Conservation (phyloP, 768 basidiomycete species). For the Suillus variegatus region DNA sequence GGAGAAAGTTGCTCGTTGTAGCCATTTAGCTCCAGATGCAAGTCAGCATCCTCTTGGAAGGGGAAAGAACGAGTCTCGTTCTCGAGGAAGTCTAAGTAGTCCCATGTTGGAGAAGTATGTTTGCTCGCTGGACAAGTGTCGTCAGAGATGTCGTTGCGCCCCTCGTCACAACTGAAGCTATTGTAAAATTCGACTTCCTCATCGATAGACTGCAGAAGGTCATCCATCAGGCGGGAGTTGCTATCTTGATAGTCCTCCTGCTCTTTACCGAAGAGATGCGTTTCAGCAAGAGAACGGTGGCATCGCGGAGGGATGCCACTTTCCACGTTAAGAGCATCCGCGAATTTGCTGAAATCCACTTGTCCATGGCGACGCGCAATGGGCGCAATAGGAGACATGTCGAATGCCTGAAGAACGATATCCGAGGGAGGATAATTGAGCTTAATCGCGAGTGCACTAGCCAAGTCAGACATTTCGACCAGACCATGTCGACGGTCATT, state of each 20-base stretch:
- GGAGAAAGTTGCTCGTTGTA: neutral
- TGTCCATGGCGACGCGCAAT: neutral
- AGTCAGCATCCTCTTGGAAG: neutral
- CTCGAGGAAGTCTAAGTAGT: neutral
- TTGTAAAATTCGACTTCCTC: slow-evolving; percentile 1
- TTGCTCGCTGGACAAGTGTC: neutral
- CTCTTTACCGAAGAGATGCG: neutral
- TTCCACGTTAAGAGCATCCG: neutral
- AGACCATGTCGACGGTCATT: neutral
- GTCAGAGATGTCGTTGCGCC: neutral
- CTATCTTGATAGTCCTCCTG: neutral
- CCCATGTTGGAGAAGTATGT: neutral
- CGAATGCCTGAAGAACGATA: neutral
- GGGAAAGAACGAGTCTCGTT: neutral
- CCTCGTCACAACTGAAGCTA: neutral
- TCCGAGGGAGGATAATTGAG: neutral
- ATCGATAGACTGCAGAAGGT: neutral
- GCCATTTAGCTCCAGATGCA: neutral
- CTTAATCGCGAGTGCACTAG: neutral
- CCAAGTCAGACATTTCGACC: slow-evolving; percentile 1
- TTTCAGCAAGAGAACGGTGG: neutral
- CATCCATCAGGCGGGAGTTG: neutral
- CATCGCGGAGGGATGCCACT: neutral
- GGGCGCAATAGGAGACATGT: neutral
- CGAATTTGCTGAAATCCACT: neutral